phyloP scores from a whole-genome alignment of 768 basidiomycete genomes.

The Mycena olivaceomarginata region DNA sequence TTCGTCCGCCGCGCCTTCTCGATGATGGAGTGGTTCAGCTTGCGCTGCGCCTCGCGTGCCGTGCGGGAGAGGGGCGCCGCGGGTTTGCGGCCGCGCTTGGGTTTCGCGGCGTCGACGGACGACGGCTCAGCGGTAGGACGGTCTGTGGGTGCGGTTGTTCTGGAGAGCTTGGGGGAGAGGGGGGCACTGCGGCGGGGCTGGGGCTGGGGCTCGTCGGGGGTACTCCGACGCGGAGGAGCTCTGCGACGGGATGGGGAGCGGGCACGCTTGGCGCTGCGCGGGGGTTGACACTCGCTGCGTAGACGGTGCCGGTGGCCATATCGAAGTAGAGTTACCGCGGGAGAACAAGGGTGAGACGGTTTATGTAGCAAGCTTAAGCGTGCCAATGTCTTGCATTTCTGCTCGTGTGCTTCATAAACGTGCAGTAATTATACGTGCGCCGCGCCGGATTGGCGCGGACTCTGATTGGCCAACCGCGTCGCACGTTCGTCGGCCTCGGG shows the following conservation, averaged over 20 bases:
- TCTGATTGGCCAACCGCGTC: constrained; percentile 13
- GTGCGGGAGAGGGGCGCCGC: constrained; percentile 79
- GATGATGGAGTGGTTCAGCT: constrained; percentile 96
- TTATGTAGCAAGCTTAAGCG: constrained; percentile 15
- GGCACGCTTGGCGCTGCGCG: constrained; percentile 39
- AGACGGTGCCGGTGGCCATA: constrained; percentile 25
- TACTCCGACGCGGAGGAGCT: constrained; percentile 75
- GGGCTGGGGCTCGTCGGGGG: constrained; percentile 15
- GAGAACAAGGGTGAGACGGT: not conserved
- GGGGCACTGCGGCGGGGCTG: constrained; percentile 44
- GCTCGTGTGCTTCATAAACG: constrained; percentile 36
- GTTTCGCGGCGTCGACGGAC: constrained; percentile 45
- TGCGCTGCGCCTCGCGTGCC: constrained; percentile 90
- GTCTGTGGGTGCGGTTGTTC: constrained; percentile 54
- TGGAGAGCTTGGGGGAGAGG: constrained; percentile 42
- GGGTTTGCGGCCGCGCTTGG: constrained; percentile 85
- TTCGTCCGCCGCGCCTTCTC: constrained; percentile 96
- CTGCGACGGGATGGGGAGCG: constrained; percentile 62
- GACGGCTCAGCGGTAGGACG: constrained; percentile 38
- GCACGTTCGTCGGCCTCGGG: constrained; percentile 29
- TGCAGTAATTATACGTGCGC: constrained; percentile 18
- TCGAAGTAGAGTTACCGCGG: too few species aligned
- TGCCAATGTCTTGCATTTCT: constrained; percentile 11
- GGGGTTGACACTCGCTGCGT: constrained; percentile 44
- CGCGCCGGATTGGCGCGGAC: not conserved